phyloP scores from a whole-genome alignment of 768 basidiomycete genomes.

The Hypsizygus marmoreus region DNA sequence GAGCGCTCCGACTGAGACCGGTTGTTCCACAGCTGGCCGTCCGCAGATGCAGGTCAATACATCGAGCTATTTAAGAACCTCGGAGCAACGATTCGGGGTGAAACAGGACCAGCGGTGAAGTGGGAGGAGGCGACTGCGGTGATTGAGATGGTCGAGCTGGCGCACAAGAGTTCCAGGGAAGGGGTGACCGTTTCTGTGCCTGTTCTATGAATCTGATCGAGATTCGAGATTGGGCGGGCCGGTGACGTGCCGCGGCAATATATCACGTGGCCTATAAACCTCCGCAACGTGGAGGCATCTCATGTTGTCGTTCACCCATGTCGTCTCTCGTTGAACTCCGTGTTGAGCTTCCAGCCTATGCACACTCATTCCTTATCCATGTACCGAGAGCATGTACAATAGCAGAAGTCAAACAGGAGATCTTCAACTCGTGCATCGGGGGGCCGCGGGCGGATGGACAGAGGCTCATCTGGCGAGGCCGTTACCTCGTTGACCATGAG shows the following conservation, averaged over 20 bases:
- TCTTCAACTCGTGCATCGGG: slow-evolving; percentile 60
- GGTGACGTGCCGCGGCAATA: background rate
- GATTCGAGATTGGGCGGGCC: no score
- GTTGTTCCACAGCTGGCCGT: slow-evolving; percentile 56
- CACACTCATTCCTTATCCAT: slow-evolving; percentile 62
- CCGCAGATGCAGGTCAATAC: slow-evolving; percentile 59
- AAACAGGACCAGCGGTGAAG: slow-evolving; percentile 58
- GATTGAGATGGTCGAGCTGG: slow-evolving; percentile 78
- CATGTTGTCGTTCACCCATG: slow-evolving; percentile 30
- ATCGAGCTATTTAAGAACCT: slow-evolving; percentile 65
- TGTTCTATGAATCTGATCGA: background rate
- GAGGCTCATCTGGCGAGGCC: slow-evolving; percentile 75
- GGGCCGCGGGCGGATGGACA: slow-evolving; percentile 71
- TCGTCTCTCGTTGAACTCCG: slow-evolving; percentile 52
- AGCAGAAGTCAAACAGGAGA: slow-evolving; percentile 67
- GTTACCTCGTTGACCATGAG: slow-evolving; percentile 65
- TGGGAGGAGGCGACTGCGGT: slow-evolving; percentile 74
- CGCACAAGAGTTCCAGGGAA: slow-evolving; percentile 64
- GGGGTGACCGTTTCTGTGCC: slow-evolving; percentile 43
- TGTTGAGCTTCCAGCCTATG: slow-evolving; percentile 77
- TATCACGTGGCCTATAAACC: slow-evolving; percentile 12
- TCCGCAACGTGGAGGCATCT: slow-evolving; percentile 23
- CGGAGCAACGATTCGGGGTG: slow-evolving; percentile 59
- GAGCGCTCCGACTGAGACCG: background rate
- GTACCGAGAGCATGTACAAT: slow-evolving; percentile 53